Conservation (phyloP, 2,329 filamentous ascomycete genomes). For the Xylaria sp. region DNA sequence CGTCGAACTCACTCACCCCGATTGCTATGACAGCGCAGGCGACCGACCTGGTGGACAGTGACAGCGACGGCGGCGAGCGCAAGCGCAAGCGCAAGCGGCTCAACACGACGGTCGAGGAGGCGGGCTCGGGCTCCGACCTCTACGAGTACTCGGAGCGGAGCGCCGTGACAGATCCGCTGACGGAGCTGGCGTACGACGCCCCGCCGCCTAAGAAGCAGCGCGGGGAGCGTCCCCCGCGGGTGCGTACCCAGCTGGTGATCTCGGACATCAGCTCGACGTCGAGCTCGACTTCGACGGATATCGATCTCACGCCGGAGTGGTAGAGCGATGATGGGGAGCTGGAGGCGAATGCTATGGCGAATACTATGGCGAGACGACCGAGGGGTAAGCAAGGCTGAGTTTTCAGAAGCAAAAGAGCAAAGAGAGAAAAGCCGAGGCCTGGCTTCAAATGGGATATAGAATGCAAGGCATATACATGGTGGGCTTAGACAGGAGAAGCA, state of each 20-base stretch:
- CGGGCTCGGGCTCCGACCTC: conserved; percentile 7
- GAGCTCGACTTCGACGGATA: background rate
- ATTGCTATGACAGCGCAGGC: too few relatives aligned
- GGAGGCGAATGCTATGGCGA: background rate
- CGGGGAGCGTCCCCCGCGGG: too few relatives aligned
- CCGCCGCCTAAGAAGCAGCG: background rate
- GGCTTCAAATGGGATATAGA: too few relatives aligned
- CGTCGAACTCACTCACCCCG: too few relatives aligned
- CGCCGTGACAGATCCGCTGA: conserved; percentile 32
- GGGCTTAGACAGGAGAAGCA: too few relatives aligned
- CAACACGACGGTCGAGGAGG: background rate
- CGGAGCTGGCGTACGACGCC: conserved; percentile 23
- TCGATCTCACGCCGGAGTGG: too few relatives aligned
- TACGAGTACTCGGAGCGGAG: conserved; percentile 37
- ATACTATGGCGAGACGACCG: background rate
- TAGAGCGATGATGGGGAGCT: too few relatives aligned
- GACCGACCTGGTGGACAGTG: background rate
- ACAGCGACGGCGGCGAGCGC: background rate
- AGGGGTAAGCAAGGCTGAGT: background rate
- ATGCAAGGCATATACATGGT: too few relatives aligned
- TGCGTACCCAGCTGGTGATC: background rate
- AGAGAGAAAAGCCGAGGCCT: background rate
- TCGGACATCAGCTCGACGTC: background rate
- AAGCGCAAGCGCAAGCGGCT: conserved; percentile 25
- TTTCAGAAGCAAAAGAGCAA: background rate